Evolutionary conservation across 345 rosid genomes (phyloP), one percentile per base, ranked within the genome.

Genomic region (Tarenaya hassleriana): DNA sequence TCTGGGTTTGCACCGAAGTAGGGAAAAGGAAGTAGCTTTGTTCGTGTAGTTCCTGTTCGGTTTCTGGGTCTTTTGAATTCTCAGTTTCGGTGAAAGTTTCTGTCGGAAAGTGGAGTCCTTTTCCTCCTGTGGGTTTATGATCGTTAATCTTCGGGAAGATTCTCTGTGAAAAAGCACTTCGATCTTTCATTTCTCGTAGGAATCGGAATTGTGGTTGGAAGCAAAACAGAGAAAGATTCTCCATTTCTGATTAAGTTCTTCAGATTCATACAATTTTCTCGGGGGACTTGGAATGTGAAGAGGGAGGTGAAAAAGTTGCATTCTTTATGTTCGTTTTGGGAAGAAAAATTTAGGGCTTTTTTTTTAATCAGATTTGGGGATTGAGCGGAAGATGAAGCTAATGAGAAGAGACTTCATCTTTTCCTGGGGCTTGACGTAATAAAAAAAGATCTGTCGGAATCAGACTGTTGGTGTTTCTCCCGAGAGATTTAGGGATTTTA

Each of bases 81-180:
- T 38, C 41, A 11, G 41, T 11, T 12, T 10, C 13, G 17, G 56
- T 7, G n/a, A 51, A 58, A 46, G 13, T 45, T 43, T 50, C n/a
- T 56, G 24, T 19, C 10, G 55, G 41, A 41, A 57, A 65, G 41
- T 12, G 41, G 70, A 53, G 47, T 60, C 66, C 47, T 53, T 52
- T 41, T 41, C 50, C 39, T 47, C 52, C 41, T 24, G 32, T 47
- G 8, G 13, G 41, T 8, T 47, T 45, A 17, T 4, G 14, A 16
- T 45, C 52, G 3, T 34, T 38, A 38, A 51, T 47, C 60, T 53
- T 64, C 53, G 50, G 60, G 60, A 32, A 66, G 70, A 66, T 34
- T 53, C 65, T 54, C 52, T 14, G 53, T 18, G 13, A 35, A 47
- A 52, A 59, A 59, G 70, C 52, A 41, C 1, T 41, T 58, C 58